A percentile compares a stretch with the other conserved stretches of the same genome.
Conservation (phyloP, 495 filamentous ascomycete genomes). For the Penicillium roqueforti region DNA sequence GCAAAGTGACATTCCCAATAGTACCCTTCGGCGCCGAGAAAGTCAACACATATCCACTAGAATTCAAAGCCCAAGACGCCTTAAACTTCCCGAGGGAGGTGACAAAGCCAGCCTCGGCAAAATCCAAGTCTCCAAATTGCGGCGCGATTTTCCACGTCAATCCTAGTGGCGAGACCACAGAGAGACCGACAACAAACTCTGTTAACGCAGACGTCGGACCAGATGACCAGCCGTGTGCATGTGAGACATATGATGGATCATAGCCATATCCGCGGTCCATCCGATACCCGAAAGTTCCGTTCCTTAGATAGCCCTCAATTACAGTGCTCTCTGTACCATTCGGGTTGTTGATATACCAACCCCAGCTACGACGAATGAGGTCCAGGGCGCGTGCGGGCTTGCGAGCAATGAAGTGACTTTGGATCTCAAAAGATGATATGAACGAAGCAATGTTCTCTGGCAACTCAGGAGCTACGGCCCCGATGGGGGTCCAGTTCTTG, state of each 20-base stretch:
- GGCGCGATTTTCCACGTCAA: conserved; percentile 50
- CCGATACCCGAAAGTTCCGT: conserved; percentile 55
- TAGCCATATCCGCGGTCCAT: conserved; percentile 38
- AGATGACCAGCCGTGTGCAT: conserved; percentile 59
- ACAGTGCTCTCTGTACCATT: conserved; percentile 59
- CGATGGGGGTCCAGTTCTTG: conserved; percentile 53
- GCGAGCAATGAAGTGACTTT: conserved; percentile 50
- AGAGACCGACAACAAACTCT: conserved; percentile 51
- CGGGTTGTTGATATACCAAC: conserved; percentile 56
- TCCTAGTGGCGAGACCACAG: conserved; percentile 45
- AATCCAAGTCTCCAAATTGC: conserved; percentile 46
- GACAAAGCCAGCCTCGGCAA: conserved; percentile 53
- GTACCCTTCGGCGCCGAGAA: conserved; percentile 46
- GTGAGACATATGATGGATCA: conserved; percentile 40
- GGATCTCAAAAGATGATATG: conserved; percentile 57
- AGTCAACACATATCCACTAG: conserved; percentile 31
- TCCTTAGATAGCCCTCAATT: conserved; percentile 54
- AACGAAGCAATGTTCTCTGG: conserved; percentile 58
- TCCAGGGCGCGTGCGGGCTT: conserved; percentile 48
- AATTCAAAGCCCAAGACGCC: conserved; percentile 31
- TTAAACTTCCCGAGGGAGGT: conserved; percentile 51
- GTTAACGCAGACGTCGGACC: conserved; percentile 55
- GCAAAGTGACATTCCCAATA: conserved; percentile 40
- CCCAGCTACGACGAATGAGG: conserved; percentile 56
- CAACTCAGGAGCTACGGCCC: conserved; percentile 56